Conservation (phyloP, 169 alveolate genomes). For the Perkinsus marinus region DNA sequence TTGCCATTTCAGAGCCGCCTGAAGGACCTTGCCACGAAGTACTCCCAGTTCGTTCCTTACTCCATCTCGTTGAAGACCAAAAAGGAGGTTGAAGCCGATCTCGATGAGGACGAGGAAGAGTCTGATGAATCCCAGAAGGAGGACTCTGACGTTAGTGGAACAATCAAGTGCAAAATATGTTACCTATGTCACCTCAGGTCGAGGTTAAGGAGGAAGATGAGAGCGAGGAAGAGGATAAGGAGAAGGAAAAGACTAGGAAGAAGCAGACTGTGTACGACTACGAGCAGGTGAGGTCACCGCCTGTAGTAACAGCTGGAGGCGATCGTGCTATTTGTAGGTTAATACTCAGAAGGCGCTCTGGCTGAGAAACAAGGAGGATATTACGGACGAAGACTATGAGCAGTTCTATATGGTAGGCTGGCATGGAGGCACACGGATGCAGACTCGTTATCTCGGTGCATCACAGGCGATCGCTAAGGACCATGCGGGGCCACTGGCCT, state of each 20-base stretch:
- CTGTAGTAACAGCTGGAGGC: background rate
- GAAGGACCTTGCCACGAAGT: constrained; percentile 76
- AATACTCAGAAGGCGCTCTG: constrained; percentile 96
- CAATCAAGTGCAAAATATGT: background rate
- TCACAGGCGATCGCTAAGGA: constrained; percentile 80
- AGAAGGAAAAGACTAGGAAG: constrained; percentile 58
- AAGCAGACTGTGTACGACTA: constrained; percentile 70
- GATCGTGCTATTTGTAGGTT: constrained; percentile 28
- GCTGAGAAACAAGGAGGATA: constrained; percentile 87
- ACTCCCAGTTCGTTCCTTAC: constrained; percentile 90
- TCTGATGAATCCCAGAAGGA: constrained; percentile 31
- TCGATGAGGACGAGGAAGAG: constrained; percentile 47
- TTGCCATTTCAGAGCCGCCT: constrained; percentile 31
- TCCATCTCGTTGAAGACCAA: constrained; percentile 82
- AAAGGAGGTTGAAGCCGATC: constrained; percentile 35
- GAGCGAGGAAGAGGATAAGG: constrained; percentile 48
- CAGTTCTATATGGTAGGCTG: constrained; percentile 57
- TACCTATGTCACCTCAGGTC: constrained; percentile 11
- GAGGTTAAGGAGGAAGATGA: constrained; percentile 59
- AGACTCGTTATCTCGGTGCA: background rate
- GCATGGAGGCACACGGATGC: too few relatives aligned
- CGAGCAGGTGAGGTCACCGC: constrained; percentile 48
- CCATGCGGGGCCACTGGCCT: constrained; percentile 84
- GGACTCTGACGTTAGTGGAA: constrained; percentile 16
- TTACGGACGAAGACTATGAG: constrained; percentile 85